Evolutionary conservation across 2,329 filamentous ascomycete species (phyloP).

Genomic region (Trichoderma sp.): DNA sequence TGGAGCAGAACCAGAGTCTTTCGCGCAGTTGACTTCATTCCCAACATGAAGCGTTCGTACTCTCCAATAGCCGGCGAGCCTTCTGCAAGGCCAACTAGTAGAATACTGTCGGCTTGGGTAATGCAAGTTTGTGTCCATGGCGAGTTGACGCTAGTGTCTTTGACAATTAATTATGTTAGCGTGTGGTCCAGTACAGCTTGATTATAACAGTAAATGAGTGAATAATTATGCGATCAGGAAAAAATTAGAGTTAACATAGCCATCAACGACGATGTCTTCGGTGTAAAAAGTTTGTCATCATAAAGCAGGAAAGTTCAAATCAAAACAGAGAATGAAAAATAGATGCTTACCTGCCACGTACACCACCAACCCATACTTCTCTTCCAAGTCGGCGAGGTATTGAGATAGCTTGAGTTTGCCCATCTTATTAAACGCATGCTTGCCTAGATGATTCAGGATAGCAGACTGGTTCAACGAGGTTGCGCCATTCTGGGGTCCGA

Average conservation of each 20-base stretch:
- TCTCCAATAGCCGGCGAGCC: slow-evolving; percentile 89
- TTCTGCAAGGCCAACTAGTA: slow-evolving; percentile 89
- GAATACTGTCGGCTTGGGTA: slow-evolving; percentile 91
- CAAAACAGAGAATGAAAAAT: background rate
- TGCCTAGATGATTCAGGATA: slow-evolving; percentile 90
- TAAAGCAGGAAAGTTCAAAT: slow-evolving; percentile 29
- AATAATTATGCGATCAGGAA: slow-evolving; percentile 52
- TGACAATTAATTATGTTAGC: slow-evolving; percentile 35
- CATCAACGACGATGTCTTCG: slow-evolving; percentile 57
- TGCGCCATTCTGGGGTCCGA: slow-evolving; percentile 85
- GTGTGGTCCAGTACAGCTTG: slow-evolving; percentile 18
- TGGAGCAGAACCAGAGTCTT: slow-evolving; percentile 92
- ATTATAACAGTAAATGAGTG: background rate
- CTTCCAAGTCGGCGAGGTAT: slow-evolving; percentile 93
- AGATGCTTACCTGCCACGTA: slow-evolving; percentile 75
- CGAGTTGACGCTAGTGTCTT: slow-evolving; percentile 93
- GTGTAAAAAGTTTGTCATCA: slow-evolving; percentile 55
- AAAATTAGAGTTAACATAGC: slow-evolving; percentile 67
- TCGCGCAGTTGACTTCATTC: slow-evolving; percentile 94
- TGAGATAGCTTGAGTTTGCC: slow-evolving; percentile 94
- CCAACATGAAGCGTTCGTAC: slow-evolving; percentile 93
- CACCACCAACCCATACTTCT: slow-evolving; percentile 92
- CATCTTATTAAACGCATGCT: slow-evolving; percentile 96
- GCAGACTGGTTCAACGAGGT: slow-evolving; percentile 91
- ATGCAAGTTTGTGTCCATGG: slow-evolving; percentile 99